A percentile compares a stretch with the other conserved stretches of the same genome.
Evolutionary conservation across 2,329 filamentous ascomycete species (phyloP).

Genomic region (Fusarium sambucinum): DNA sequence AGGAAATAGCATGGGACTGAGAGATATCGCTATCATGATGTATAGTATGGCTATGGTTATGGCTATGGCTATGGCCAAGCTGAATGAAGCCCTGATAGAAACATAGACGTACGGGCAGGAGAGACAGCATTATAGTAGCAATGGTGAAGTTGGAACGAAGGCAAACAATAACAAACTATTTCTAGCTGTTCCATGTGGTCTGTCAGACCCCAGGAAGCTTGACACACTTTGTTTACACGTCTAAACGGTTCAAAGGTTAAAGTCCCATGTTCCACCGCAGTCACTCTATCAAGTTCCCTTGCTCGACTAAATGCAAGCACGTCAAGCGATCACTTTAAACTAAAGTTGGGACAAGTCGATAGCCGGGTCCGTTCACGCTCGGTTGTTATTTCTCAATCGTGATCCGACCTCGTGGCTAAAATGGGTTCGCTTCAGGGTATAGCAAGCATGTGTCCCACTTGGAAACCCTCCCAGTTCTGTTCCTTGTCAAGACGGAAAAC

Average conservation of each 20-base stretch:
- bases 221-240: not conserved
- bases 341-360: conserved; percentile 3
- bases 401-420: conserved; percentile 19
- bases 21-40: not conserved
- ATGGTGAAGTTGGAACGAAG: not conserved
- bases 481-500: not conserved
- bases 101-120: not conserved
- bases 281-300: not conserved
- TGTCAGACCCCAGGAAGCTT: not conserved
- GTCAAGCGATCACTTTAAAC: conserved; percentile 2
- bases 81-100: not conserved
- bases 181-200: not conserved
- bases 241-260: not conserved
- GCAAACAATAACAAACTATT: not conserved
- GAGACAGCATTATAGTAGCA: not conserved
- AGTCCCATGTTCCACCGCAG: not conserved
- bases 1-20: not conserved
- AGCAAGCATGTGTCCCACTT: conserved; percentile 14
- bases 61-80: not conserved
- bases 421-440: conserved; percentile 19
- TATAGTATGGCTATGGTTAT: no score
- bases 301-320: not conserved
- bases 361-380: conserved; percentile 14
- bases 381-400: conserved; percentile 19
- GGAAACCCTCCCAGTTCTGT: not conserved